Conservation (phyloP, 345 rosid species). For the Abelmoschus esculentus region DNA sequence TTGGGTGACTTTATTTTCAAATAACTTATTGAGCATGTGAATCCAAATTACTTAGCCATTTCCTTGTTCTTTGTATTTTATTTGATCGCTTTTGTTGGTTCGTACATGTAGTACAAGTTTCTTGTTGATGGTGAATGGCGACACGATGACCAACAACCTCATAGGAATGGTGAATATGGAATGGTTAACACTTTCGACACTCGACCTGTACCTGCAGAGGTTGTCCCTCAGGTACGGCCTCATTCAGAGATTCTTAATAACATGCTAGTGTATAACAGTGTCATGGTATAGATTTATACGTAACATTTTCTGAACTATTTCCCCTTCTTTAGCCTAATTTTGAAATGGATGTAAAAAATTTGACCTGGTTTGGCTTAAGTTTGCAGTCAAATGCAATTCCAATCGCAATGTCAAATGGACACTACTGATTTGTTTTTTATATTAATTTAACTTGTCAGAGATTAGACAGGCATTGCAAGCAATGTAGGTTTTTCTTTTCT, state of each 20-base stretch:
- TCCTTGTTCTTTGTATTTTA: not conserved
- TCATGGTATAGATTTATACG: not conserved
- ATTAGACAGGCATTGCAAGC: not conserved
- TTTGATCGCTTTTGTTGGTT: not conserved
- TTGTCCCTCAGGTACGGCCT: not conserved
- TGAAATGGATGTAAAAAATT: not conserved
- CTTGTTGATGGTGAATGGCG: slow-evolving; percentile 89
- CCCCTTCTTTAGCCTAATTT: not conserved
- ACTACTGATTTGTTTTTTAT: not conserved
- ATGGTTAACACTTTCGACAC: slow-evolving; percentile 49
- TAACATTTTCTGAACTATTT: not conserved
- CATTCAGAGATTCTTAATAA: not conserved
- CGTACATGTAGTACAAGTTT: slow-evolving; percentile 65
- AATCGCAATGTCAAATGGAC: not conserved
- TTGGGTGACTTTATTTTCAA: no score
- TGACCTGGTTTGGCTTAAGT: not conserved
- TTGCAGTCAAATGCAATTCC: not conserved
- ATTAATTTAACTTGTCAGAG: not conserved
- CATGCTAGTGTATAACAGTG: not conserved
- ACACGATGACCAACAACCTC: slow-evolving; percentile 67
- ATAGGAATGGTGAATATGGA: slow-evolving; percentile 50
- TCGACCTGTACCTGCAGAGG: not conserved
- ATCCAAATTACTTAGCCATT: not conserved
- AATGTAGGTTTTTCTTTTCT: not conserved
- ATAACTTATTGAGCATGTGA: not conserved